Evolutionary conservation across 148 eudicot species (phyloP), one percentile per base, ranked within the genome.

Genomic region (Nyssa sinensis): DNA sequence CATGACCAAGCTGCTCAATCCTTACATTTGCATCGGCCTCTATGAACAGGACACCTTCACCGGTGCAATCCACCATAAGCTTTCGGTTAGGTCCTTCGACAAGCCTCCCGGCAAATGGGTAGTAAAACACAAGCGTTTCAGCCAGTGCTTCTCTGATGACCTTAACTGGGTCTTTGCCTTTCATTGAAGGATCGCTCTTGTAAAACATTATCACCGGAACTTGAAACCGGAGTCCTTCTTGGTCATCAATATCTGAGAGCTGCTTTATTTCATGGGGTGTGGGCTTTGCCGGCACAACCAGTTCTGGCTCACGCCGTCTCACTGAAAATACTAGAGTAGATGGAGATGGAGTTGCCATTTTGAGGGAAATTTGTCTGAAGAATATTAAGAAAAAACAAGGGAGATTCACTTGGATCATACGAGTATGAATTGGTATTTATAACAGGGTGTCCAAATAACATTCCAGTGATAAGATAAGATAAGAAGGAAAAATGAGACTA

Each of bases 181-280:
- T 13, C 63, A 25, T 59, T 6, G 63, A 59, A 5, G 28, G 7
- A 72, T 64, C 41, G 5, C 21, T 64, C 41, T 30, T n/a, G 25
- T 64, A 64, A 23, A 64, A 64, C 39, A 64, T 64, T 4, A 13
- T 34, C 19, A 64, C 41, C n/a, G 67, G 67, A 5, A 64, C 0
- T 30, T 64, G 67, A n/a, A 30, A 31, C 8, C 39, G 67, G 10
- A 64, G 23, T 4, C n/a, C 39, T 34, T 64, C 39, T 5, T 64
- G 67, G 41, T 64, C 67, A 31, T 64, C 67, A 7, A 64, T 64
- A 41, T 64, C 67, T 3, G 67, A 64, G 67, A 64, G 67, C n/a
- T 32, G 39, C 67, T 64, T 64, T 4, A 34, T 29, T 32, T 64
- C 67, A 32, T 30, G 41, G n/a, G 67, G 67, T 30, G 63, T 59